These are phyloP conservation scores for Penicillium canariense DNA, from an alignment of 495 filamentous ascomycete genomes.

Conservation along the genomic window DNA sequence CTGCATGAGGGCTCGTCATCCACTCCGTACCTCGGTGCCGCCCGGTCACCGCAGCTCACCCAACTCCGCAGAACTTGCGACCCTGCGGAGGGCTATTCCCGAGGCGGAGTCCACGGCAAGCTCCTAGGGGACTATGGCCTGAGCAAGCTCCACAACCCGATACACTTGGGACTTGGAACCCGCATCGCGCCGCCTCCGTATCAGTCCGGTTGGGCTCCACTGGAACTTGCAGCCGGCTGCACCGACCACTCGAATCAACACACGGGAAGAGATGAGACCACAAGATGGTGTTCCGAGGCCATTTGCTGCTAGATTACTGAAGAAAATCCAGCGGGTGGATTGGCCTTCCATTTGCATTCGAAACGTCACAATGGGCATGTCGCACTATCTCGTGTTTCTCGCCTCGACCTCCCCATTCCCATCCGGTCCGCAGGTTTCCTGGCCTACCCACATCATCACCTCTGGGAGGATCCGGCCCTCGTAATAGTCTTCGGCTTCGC, in stretches of 20 bases:
- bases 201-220: not conserved
- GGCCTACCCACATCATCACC: not conserved
- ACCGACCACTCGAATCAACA: constrained; percentile 5
- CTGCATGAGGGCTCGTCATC: not conserved
- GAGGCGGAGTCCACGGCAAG: constrained; percentile 7
- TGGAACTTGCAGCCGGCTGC: constrained; percentile 3
- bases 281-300: not conserved
- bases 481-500: not conserved
- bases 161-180: constrained; percentile 13
- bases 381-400: constrained; percentile 22
- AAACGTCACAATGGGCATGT: constrained; percentile 15
- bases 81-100: constrained; percentile 9
- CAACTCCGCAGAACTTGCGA: constrained; percentile 1
- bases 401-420: not conserved
- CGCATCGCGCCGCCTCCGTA: constrained; percentile 7
- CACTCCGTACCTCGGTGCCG: constrained; percentile 3
- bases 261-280: constrained; percentile 9
- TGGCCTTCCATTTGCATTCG: constrained; percentile 1
- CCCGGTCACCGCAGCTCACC: not conserved
- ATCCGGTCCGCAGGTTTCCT: not conserved
- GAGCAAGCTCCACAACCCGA: constrained; percentile 18
- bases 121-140: constrained; percentile 1
- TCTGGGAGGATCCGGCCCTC: constrained; percentile 1
- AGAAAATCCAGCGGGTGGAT: constrained; percentile 16
- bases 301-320: not conserved